These are phyloP conservation scores for Lachnellula cervina DNA, from an alignment of 2,329 filamentous ascomycete species.

Conservation along the genomic window DNA sequence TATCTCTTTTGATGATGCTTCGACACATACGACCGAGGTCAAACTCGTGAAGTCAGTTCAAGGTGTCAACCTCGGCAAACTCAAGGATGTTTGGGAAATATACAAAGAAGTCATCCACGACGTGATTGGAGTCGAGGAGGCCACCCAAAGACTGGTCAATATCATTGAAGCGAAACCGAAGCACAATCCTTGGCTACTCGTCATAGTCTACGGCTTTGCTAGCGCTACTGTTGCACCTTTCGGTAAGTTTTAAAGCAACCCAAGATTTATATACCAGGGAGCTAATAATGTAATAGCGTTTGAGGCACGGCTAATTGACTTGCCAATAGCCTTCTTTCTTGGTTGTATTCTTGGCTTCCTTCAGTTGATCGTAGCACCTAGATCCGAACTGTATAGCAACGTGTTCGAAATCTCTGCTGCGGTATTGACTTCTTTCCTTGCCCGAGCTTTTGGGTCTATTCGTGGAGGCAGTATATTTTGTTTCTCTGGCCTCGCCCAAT, in stretches of 20 bases:
- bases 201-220: constrained; percentile 67
- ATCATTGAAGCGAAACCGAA: constrained; percentile 44
- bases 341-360: constrained; percentile 66
- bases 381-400: constrained; percentile 62
- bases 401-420: constrained; percentile 61
- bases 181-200: constrained; percentile 46
- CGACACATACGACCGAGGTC: constrained; percentile 73
- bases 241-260: constrained; percentile 17
- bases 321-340: constrained; percentile 66
- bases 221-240: constrained; percentile 69
- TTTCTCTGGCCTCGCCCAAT: constrained; percentile 61
- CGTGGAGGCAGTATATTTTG: constrained; percentile 47
- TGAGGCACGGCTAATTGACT: constrained; percentile 63
- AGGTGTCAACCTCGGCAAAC: constrained; percentile 68
- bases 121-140: constrained; percentile 66
- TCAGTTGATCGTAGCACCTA: constrained; percentile 65
- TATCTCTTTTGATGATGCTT: constrained; percentile 76
- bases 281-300: constrained; percentile 47
- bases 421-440: constrained; percentile 57
- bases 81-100: constrained; percentile 69
- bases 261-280: neutral
- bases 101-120: constrained; percentile 83
- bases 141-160: constrained; percentile 55
- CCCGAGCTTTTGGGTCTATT: constrained; percentile 60
- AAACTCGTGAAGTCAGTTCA: constrained; percentile 66